Base-by-base conservation (phyloP, 371 early-diverging fungal species). In the Mortierella sp. region DNA sequence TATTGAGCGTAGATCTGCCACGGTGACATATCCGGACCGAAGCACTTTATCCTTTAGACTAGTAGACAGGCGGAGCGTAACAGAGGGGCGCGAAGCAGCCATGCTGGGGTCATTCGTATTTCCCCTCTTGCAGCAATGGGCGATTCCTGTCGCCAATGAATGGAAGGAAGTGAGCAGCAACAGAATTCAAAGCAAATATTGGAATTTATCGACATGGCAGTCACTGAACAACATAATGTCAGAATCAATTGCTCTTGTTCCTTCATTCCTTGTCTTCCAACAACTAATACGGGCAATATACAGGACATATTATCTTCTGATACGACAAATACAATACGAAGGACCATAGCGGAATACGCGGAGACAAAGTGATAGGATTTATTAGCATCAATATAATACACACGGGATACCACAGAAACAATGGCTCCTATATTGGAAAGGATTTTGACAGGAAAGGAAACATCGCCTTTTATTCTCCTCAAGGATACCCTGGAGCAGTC, bases 401-500 rank as follows among this genome's bases (percentile, higher is more conserved):
- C 9, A 54, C 37, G n/a, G n/a, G n/a, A n/a, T 26, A 1, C n/a
- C 45, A 43, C 42, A 45, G 19, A 47, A 23, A 7, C 53, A 26
- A 79, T 79, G 80, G 70, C 80, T 1, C 67, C 80, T n/a, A 56
- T 79, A 19, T 56, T 79, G 26, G 80, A 79, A 64, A 65, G 43
- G 61, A 70, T 79, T 28, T 31, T 79, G n/a, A 55, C 67, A 1
- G 70, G 67, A 10, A 79, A 79, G 66, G 80, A 79, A 53, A 12
- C 68, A 0, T 79, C 80, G 34, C 74, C 80, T 12, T 79, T 70
- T 54, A 66, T 79, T n/a, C 71, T 79, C 12, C 64, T 79, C 64
- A 79, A 79, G 54, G 80, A 79, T 68, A 70, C 70, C 0, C 61
- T 79, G 17, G 80, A 79, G 43, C 80, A 79, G 54, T 79, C 80